phyloP scores from a whole-genome alignment of 2,329 filamentous ascomycete species.

The Trichophyton verrucosum region DNA sequence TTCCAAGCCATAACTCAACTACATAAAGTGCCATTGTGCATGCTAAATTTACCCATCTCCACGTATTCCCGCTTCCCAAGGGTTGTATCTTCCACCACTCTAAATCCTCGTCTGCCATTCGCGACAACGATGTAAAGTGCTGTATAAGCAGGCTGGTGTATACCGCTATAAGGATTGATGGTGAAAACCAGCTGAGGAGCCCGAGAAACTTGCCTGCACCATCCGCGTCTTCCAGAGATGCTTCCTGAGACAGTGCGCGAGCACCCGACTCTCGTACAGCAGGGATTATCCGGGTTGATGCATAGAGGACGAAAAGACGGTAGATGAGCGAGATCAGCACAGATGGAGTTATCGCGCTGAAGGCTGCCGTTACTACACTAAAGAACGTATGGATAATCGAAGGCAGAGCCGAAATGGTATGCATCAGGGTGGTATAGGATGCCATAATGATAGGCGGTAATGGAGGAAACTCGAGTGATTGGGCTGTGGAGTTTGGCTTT shows the following conservation, averaged over 20 bases:
- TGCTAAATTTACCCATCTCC: slow-evolving; percentile 87
- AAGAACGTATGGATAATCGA: slow-evolving; percentile 71
- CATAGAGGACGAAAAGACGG: slow-evolving; percentile 88
- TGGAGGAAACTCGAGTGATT: slow-evolving; percentile 69
- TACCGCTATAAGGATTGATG: slow-evolving; percentile 85
- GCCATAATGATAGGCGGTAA: slow-evolving; percentile 97
- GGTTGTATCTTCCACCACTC: slow-evolving; percentile 79
- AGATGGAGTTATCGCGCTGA: slow-evolving; percentile 89
- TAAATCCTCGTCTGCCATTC: slow-evolving; percentile 47
- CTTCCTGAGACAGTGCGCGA: slow-evolving; percentile 69
- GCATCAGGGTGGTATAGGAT: slow-evolving; percentile 82
- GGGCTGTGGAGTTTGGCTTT: slow-evolving; percentile 42
- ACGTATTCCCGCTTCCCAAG: slow-evolving; percentile 72
- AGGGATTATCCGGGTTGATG: slow-evolving; percentile 88
- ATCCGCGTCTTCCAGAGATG: slow-evolving; percentile 72
- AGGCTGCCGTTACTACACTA: slow-evolving; percentile 76
- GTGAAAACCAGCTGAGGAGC: slow-evolving; percentile 85
- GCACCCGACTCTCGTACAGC: slow-evolving; percentile 80
- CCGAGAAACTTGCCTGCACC: slow-evolving; percentile 68
- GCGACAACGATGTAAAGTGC: slow-evolving; percentile 68
- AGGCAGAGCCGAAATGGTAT: slow-evolving; percentile 71
- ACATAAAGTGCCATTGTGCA: slow-evolving; percentile 83
- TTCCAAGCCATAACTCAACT: slow-evolving; percentile 76
- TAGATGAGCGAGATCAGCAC: slow-evolving; percentile 93
- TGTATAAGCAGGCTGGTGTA: slow-evolving; percentile 94